phyloP scores from a whole-genome alignment of 306 rosid genomes.

The Oemleria cerasiformis region DNA sequence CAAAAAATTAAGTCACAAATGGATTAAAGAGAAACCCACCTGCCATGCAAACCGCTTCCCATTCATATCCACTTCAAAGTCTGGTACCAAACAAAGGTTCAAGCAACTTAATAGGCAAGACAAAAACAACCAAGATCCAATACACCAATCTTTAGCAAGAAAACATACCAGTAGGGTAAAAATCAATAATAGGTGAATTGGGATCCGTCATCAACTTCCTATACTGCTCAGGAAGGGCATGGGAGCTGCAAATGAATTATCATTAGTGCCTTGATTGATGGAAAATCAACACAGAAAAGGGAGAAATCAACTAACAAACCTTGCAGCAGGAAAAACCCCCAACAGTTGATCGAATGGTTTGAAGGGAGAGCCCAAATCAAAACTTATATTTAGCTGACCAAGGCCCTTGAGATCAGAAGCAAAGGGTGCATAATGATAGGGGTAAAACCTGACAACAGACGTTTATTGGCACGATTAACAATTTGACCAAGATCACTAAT shows the following conservation, averaged over 20 bases:
- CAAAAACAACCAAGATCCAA: neutral
- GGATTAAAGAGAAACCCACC: conserved; percentile 44
- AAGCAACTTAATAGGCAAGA: conserved; percentile 8
- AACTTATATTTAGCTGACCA: conserved; percentile 58
- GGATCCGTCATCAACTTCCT: conserved; percentile 85
- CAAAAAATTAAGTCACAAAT: conserved; percentile 11
- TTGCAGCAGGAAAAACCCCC: conserved; percentile 98
- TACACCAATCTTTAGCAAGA: conserved; percentile 8
- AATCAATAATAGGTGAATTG: conserved; percentile 81
- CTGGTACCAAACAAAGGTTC: conserved; percentile 47
- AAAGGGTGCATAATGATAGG: conserved; percentile 96
- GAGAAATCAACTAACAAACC: conserved; percentile 39
- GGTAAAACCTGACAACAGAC: conserved; percentile 75
- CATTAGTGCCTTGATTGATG: conserved; percentile 15
- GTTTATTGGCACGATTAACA: neutral
- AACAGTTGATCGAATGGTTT: conserved; percentile 97
- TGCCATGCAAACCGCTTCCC: conserved; percentile 97
- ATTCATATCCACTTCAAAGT: conserved; percentile 99
- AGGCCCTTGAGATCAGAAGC: conserved; percentile 94
- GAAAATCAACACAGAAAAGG: neutral
- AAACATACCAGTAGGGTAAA: conserved; percentile 81
- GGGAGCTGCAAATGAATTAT: conserved; percentile 57
- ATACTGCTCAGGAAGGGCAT: conserved; percentile 88
- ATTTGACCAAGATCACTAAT: neutral
- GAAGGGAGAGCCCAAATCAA: conserved; percentile 75